Conservation (phyloP, 441 rosid genomes). For the Gossypium lobatum region DNA sequence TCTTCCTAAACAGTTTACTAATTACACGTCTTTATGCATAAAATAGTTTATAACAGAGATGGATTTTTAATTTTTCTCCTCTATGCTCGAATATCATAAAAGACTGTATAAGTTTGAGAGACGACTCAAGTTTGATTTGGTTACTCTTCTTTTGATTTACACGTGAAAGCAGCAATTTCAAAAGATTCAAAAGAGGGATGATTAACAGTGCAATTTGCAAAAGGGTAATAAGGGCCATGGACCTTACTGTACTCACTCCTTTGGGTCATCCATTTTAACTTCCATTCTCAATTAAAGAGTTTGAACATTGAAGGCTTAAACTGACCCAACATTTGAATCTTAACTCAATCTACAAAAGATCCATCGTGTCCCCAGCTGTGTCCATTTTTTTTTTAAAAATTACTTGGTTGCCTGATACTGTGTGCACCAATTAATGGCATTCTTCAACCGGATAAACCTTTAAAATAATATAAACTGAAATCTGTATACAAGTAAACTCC, state of each 20-base stretch:
- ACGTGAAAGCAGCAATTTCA: slow-evolving; percentile 18
- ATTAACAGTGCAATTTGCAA: not conserved
- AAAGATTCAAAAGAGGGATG: not conserved
- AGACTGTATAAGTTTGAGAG: not conserved
- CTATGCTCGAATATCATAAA: not conserved
- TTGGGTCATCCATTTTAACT: not conserved
- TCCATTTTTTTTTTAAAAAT: too few relatives aligned
- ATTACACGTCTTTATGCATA: not conserved
- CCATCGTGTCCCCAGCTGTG: slow-evolving; percentile 35
- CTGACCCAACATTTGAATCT: slow-evolving; percentile 15
- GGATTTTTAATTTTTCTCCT: not conserved
- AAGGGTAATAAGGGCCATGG: not conserved
- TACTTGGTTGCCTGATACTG: slow-evolving; percentile 19
- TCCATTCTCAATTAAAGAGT: not conserved
- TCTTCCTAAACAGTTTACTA: not conserved
- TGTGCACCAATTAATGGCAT: slow-evolving; percentile 42
- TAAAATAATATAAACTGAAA: slow-evolving; percentile 30
- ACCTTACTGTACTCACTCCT: not conserved
- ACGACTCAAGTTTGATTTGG: not conserved
- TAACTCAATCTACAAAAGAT: slow-evolving; percentile 36
- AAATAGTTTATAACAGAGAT: not conserved
- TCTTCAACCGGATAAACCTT: slow-evolving; percentile 30
- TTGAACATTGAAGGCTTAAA: not conserved
- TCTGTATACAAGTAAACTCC: slow-evolving; percentile 53
- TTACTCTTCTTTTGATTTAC: not conserved